Evolutionary conservation across 2,329 filamentous ascomycete species (phyloP), one percentile per base, ranked within the genome.

Genomic region (Leptographium radiaticola): DNA sequence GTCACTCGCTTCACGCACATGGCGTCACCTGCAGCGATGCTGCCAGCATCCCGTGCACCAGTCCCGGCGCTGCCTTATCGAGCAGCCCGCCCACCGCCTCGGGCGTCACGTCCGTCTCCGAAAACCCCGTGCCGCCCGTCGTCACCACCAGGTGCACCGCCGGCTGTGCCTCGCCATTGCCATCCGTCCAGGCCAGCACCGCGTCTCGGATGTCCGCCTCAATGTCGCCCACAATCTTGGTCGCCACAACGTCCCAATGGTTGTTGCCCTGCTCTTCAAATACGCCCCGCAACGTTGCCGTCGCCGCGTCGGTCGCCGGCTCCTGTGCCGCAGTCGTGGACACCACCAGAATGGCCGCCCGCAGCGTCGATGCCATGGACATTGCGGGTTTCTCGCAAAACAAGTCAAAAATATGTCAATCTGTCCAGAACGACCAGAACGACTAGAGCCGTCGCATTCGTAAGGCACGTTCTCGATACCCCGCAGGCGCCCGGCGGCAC

Each of bases 1-100:
- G 34, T 6, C 11, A 18, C 20, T 12, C 38, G 18, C 13, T 9
- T 12, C 10, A 53, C 86, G 72, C 72, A 95, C 89, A 98, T 48
- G 91, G 90, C 3, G 93, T 98, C 38, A 97, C 82, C 45, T 80
- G 74, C 16, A 95, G 72, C 1, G 91, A 97, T 20, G 87, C 76
- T 7, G 89, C 76, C 44, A 98, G 75, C 91, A 98, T 98, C 59
- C 83, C 89, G 69, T 98, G 90, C n/a, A 96, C 86, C 50, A 98
- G 74, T 1, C 93, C 93, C 0, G 89, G 83, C 0, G 93, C 93
- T 67, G 91, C 81, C 65, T 86, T 89, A 63, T 95, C 83, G 45
- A 97, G 75, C 43, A 97, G 69, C 6, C 84, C 80, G 15, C 76
- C 71, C n/a, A 96, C 79, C 51, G 89, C 90, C 85, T 97, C 93